Conservation (phyloP, 345 rosid species). For the Capsella bursapastoris region DNA sequence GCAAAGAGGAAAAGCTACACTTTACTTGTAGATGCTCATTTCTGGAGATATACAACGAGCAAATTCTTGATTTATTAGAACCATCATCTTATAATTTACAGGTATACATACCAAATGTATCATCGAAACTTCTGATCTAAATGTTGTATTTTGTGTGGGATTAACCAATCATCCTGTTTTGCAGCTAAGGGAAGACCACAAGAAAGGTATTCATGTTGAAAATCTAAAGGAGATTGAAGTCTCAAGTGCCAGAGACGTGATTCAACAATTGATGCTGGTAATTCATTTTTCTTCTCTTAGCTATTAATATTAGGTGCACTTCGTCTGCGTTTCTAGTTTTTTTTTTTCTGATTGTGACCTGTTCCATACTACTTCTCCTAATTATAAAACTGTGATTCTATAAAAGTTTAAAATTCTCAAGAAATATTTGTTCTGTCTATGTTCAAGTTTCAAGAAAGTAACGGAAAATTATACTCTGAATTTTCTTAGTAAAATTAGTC, state of each 20-base stretch:
- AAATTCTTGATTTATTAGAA: constrained; percentile 94
- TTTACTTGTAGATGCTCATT: constrained; percentile 93
- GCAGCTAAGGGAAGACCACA: constrained; percentile 93
- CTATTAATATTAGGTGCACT: neutral
- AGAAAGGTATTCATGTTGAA: constrained; percentile 94
- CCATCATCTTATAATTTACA: constrained; percentile 85
- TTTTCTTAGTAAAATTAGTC: neutral
- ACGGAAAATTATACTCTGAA: neutral
- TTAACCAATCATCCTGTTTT: neutral
- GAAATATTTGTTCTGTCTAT: neutral
- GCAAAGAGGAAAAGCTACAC: constrained; percentile 80
- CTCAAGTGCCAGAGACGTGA: constrained; percentile 81
- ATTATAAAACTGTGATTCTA: neutral
- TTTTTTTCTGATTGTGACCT: neutral
- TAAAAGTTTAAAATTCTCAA: neutral
- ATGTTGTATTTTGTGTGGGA: constrained; percentile 9
- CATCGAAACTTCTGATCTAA: constrained; percentile 12
- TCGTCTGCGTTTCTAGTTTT: neutral
- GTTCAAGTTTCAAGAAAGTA: neutral
- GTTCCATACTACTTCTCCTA: neutral
- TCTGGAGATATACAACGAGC: constrained; percentile 97
- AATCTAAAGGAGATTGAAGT: constrained; percentile 94
- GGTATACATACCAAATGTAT: constrained; percentile 46
- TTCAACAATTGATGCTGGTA: constrained; percentile 92
- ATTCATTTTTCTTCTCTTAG: constrained; percentile 11